Base-by-base conservation (phyloP, 2,329 filamentous ascomycete genomes). In the Apiospora aurea region DNA sequence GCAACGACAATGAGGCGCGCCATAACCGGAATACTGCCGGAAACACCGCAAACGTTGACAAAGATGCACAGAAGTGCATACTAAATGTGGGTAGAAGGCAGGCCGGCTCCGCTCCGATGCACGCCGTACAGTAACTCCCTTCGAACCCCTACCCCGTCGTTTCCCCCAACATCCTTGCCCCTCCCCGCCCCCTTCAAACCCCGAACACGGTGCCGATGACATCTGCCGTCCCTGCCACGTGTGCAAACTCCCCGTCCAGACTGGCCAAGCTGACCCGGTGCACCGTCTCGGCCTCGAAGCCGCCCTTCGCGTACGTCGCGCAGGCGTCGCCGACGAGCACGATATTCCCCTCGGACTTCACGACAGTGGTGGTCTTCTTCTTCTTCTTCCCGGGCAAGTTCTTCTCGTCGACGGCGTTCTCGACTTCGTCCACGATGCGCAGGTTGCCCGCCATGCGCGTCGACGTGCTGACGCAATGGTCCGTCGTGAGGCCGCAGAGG, bases 401-500 rank as follows among this genome's bases (percentile, higher is more conserved):
- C n/a, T n/a, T n/a, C n/a, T n/a, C n/a, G n/a, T n/a, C n/a, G n/a
- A n/a, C n/a, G n/a, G n/a, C n/a, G n/a, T n/a, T n/a, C n/a, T n/a
- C 76, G 2, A 68, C 16, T 13, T 61, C 75, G 73, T 84, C 81
- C 53, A 83, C 81, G 21, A 87, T 82, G 6, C 81, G 80, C 57
- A 87, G 70, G 73, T 87, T 87, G 24, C 78, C 82, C 0, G 85
- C 85, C 84, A 86, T 85, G 10, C 85, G 81, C 34, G 82, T 81
- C 2, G 83, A 84, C 4, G 85, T 87, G 71, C 82, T 85, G 18
- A 87, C 84, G 70, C 85, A 87, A 73, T 87, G 85, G 76, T 87
- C 85, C 47, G 85, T 86, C 4, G 83, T 85, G 71, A 87, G 72
- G 0, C 85, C 85, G 2, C 78, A 78, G 41, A 86, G 75, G 24